These are phyloP conservation scores for Phytophthora vignae DNA, from an alignment of 352 stramenopile genomes.

Conservation along the genomic window DNA sequence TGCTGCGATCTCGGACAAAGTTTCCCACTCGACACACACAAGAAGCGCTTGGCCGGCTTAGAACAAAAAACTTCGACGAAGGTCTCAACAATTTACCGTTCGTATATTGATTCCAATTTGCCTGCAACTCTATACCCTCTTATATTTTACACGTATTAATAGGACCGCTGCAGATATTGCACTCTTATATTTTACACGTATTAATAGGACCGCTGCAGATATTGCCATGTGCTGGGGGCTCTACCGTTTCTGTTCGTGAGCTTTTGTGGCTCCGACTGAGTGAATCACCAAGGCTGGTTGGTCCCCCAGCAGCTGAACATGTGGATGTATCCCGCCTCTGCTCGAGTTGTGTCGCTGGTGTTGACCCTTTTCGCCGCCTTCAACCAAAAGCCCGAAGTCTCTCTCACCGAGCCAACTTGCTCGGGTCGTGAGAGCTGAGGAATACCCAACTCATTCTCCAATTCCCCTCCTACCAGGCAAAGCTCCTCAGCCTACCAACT, in stretches of 20 bases:
- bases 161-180: too few species aligned
- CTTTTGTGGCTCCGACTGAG: constrained; percentile 23
- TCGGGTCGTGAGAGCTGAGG: not conserved
- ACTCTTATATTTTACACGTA: too few species aligned
- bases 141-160: too few species aligned
- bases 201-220: too few species aligned
- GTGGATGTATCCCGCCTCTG: constrained; percentile 10
- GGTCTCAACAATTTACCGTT: too few species aligned
- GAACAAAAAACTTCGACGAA: not conserved
- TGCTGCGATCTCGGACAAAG: constrained; percentile 1
- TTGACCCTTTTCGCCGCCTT: constrained; percentile 21
- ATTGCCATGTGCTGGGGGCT: not conserved
- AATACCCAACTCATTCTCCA: constrained; percentile 24
- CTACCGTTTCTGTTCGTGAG: constrained; percentile 27
- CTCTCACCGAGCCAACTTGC: constrained; percentile 5
- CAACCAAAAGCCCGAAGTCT: constrained; percentile 16
- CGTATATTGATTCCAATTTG: too few species aligned
- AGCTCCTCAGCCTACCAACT: not conserved
- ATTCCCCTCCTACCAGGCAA: constrained; percentile 15
- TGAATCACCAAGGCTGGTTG: constrained; percentile 19
- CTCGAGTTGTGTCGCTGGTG: constrained; percentile 24
- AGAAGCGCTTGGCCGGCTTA: too few species aligned
- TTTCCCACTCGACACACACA: not conserved
- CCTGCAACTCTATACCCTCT: too few species aligned
- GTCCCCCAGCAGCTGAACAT: constrained; percentile 34